Conservation (phyloP, 495 filamentous ascomycete species). For the Beverwykella pulmonaria region DNA sequence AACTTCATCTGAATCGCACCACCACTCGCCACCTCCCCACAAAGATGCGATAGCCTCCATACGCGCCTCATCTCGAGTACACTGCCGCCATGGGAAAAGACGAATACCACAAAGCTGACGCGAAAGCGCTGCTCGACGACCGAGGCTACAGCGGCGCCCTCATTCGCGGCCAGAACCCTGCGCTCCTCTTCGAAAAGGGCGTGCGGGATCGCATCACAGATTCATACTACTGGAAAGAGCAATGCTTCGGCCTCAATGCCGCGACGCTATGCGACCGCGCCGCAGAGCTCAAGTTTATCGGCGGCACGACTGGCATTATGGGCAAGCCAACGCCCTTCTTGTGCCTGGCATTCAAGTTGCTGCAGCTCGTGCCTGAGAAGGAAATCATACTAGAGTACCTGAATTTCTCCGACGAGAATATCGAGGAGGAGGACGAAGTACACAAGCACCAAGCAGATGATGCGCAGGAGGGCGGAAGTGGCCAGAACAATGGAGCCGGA, state of each 20-base stretch:
- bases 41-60: background rate
- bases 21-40: background rate
- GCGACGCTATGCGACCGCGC: slow-evolving; percentile 88
- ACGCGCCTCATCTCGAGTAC: background rate
- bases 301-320: slow-evolving; percentile 78
- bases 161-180: slow-evolving; percentile 80
- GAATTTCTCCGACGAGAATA: slow-evolving; percentile 49
- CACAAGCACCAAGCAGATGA: slow-evolving; percentile 15
- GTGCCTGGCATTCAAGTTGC: slow-evolving; percentile 91
- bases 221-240: slow-evolving; percentile 97
- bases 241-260: slow-evolving; percentile 94
- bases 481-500: background rate
- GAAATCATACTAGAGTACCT: slow-evolving; percentile 84
- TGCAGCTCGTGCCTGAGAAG: slow-evolving; percentile 79
- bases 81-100: slow-evolving; percentile 10
- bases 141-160: slow-evolving; percentile 63
- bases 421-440: slow-evolving; percentile 63
- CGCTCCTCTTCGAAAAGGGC: slow-evolving; percentile 86
- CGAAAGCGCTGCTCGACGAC: slow-evolving; percentile 50
- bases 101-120: slow-evolving; percentile 51
- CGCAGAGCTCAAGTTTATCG: slow-evolving; percentile 77
- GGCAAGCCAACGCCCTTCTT: slow-evolving; percentile 91
- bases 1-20: background rate
- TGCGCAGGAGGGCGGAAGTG: slow-evolving; percentile 64
- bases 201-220: slow-evolving; percentile 93